Evolutionary conservation across 305 asterid species (phyloP), one percentile per base, ranked within the genome.

Genomic region (Fraxinus nigra): DNA sequence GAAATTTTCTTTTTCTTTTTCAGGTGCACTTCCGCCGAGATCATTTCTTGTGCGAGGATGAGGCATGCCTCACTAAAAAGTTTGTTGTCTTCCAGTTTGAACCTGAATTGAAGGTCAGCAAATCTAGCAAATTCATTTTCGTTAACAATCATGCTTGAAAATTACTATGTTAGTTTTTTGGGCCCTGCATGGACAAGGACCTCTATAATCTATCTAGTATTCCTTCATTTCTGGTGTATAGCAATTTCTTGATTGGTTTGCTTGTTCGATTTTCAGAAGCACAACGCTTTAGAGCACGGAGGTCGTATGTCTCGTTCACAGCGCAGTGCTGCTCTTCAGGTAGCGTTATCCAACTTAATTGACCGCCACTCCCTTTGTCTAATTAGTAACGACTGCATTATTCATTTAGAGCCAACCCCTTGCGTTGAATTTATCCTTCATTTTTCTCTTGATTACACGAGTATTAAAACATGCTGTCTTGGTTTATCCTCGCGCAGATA

Each of bases 281-380:
- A 97, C 88, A 95, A 92, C 83, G 87, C 98, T 5, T 33, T 85
- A 82, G 98, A 92, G 91, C 99, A 97, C 75, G 99, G 92, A 79
- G 99, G 99, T 70, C 97, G 90, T 56, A 95, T 95, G 99, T 93
- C 99, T 67, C 98, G 98, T 85, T 89, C 97, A 78, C 88, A 90
- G 89, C 97, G 98, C 72, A 93, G 83, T 89, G 98, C 97, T 92
- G 99, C 99, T 69, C 97, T 97, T 84, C 98, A 93, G 97, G 99
- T 86, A 87, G 75, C 82, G 80, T 78, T 83, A 75, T 84, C 54
- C 80, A 80, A 51, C 73, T 77, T 69, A 81, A 78, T 67, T 30
- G 18, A 11, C 35, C 37, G 8, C 35, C 74, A 10, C 74, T 18
- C 10, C 18, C 37, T 30, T 28, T 67, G 74, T 67, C 20, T 13